Base-by-base conservation (phyloP, 2,329 filamentous ascomycete genomes). In the Mariannaea sp. region DNA sequence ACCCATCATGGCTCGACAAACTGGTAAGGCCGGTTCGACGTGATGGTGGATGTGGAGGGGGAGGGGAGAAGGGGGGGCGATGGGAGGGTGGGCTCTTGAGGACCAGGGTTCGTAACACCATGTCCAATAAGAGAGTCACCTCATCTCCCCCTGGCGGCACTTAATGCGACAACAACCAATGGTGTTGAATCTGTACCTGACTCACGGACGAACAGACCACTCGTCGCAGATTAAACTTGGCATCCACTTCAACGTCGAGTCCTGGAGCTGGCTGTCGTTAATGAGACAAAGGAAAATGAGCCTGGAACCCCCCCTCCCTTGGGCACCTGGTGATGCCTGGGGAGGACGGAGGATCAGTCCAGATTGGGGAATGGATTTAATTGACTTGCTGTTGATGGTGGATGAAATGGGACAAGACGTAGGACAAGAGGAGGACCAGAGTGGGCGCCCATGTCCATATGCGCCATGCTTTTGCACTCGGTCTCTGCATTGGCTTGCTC, bases 81-180 rank as follows among this genome's bases (percentile, higher is more conserved):
- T n/a, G n/a, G n/a, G n/a, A n/a, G n/a, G n/a, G n/a, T n/a, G n/a
- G n/a, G n/a, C n/a, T n/a, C n/a, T n/a, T n/a, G 32, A 55, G 53
- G 39, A 53, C 55, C 51, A 64, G 57, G 61, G 62, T 58, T 14
- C 12, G 64, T 62, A 56, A 57, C 40, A 59, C 63, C 24, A 43
- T 56, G 43, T 44, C 67, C 66, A 68, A 69, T 69, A 56, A 65
- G 49, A 49, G 20, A 44, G 36, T 33, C 45, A 43, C 19, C 44
- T 62, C 49, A 59, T 61, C 56, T 62, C 61, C 60, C 61, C 61
- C 59, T 61, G 44, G 57, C 19, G 20, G 30, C 9, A 20, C 60
- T 54, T 59, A 43, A 51, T n/a, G 19, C 16, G 7, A 16, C 38
- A 41, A 36, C 53, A 53, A 46, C 64, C 64, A 66, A 67, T 67